Evolutionary conservation across 805 yeast genomes (phyloP), one percentile per base, ranked within the genome.

Genomic region (Komagataella kurtzmanii): DNA sequence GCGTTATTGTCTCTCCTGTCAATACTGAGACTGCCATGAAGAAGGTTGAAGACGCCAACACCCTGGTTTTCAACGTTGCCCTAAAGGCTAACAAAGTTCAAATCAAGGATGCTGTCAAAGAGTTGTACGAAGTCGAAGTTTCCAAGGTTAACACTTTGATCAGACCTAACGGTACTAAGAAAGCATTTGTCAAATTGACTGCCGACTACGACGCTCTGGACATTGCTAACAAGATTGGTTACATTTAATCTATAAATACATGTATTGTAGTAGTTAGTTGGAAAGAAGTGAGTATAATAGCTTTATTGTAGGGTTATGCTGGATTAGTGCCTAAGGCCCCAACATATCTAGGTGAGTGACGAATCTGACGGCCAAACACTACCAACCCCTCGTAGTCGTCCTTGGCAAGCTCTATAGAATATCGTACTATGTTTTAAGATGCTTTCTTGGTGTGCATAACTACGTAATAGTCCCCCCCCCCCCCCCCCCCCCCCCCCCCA

Each of bases 161-260:
- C 70, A 88, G 96, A 80, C 97, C 99, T 74, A 90, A 93, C 77
- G 99, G 99, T 76, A 86, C 97, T 80, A 93, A 93, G 88, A 93
- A 93, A 85, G 99, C 99, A 72, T 93, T 85, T 83, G 91, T 93
- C 73, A 88, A 95, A 81, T 86, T 93, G 74, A 88, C 98, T 71
- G 91, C 96, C 73, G 99, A 93, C 77, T 86, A 83, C 82, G 99
- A 93, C 79, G 98, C 98, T 75, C 86, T 93, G 73, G 99, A 93
- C 75, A 89, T 93, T 75, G 99, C 99, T 74, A 90, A 90, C 96
- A 88, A 93, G 80, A 93, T 91, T 72, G 99, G 99, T 79, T 90
- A 89, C 95, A 85, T 91, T 76, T 91, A 81, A 86, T 66, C 56
- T 21, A 30, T 46, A n/a, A 21, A 46, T 46, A 24, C 24, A 21